Base-by-base conservation (phyloP, 805 yeast genomes). In the Grigorovia jiainica region DNA sequence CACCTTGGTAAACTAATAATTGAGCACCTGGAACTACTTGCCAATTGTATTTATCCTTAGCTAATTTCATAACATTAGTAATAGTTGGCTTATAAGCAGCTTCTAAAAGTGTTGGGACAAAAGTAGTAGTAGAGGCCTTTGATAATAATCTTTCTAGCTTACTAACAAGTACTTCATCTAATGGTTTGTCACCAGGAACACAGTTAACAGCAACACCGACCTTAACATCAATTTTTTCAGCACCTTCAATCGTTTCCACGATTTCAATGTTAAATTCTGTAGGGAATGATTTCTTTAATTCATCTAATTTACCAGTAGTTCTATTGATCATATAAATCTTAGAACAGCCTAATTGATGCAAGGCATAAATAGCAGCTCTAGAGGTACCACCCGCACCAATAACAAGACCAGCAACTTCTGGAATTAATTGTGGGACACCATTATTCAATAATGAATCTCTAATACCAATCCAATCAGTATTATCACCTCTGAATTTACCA, bases 311-410 rank as follows among this genome's bases (percentile, higher is more conserved):
- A 7, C 79, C 65, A 1, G 66, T 59, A 1, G 95, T 87, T 60
- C 97, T 78, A 67, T 89, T 90, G 44, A 85, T 58, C 68, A 90
- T 69, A 66, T 78, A 87, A 45, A 90, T 84, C 51, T 70, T 77
- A 18, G 65, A 52, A 61, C 94, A 86, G 2, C 96, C 96, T 68
- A 90, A 65, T 46, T 76, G 56, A 56, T 78, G 75, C 49, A 92
- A 70, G 1, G 98, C 97, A 60, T 75, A 87, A 13, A 85, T 77
- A 0, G 97, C 97, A 34, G 98, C 96, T 55, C 96, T 75, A 1
- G 96, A 80, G 20, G 99, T 89, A 35, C 99, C 99, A 34, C 99
- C 99, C 17, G 95, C 96, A 40, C 99, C 99, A 49, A 92, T 70
- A 36, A 92, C 82, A 45, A 89, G 65, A 25, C 96, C 97, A 43